These are phyloP conservation scores for Poa pratensis DNA, from an alignment of 176 grass and related monocot species.

Conservation along the genomic window DNA sequence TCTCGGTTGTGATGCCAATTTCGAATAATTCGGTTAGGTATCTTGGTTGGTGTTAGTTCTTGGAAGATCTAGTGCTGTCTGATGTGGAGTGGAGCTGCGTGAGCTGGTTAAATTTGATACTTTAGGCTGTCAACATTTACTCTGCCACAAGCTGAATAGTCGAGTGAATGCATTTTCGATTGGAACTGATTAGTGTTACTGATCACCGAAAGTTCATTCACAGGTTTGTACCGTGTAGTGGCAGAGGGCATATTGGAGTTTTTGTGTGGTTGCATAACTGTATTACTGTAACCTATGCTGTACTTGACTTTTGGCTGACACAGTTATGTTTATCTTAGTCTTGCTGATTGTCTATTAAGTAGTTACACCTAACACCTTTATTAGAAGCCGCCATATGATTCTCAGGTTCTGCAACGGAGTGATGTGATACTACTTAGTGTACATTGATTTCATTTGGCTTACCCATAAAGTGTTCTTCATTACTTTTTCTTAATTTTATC, in stretches of 20 bases:
- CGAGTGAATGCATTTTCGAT: background rate
- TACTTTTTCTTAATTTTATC: conserved; percentile 34
- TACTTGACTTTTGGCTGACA: background rate
- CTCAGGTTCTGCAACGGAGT: background rate
- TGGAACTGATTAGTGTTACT: background rate
- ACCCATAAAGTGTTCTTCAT: background rate
- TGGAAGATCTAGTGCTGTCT: background rate
- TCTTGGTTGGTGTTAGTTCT: background rate
- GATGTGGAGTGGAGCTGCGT: background rate
- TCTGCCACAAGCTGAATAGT: background rate
- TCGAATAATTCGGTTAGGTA: background rate
- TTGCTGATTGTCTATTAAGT: conserved; percentile 2
- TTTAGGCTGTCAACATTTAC: background rate
- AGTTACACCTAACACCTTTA: background rate
- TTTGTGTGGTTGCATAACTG: background rate
- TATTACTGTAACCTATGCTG: background rate
- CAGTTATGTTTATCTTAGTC: background rate
- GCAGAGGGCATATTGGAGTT: background rate
- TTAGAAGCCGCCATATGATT: background rate
- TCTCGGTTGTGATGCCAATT: background rate
- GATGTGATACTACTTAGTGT: background rate
- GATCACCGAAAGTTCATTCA: background rate
- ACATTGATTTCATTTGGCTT: background rate
- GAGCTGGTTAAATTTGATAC: background rate
- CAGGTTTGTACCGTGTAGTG: background rate